Conservation (phyloP, 2,329 filamentous ascomycete genomes). For the Diaporthe vexans region DNA sequence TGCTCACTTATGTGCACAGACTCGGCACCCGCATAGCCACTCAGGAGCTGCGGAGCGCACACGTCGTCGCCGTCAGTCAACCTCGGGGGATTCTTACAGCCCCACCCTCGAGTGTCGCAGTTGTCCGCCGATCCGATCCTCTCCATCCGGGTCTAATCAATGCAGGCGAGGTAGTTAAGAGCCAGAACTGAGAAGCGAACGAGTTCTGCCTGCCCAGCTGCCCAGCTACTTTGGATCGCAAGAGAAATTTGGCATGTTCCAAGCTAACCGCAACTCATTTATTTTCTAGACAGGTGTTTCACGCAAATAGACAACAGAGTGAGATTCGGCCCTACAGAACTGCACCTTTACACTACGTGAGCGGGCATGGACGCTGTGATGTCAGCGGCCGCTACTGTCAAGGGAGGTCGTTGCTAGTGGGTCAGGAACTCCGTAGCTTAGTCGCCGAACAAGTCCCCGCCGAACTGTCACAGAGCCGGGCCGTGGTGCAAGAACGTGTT, state of each 20-base stretch:
- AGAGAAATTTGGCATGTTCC: constrained; percentile 13
- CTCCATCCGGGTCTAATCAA: constrained; percentile 4
- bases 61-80: neutral
- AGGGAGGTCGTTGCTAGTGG: constrained; percentile 20
- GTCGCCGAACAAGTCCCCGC: neutral
- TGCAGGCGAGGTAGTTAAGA: neutral
- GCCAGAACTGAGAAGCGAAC: neutral
- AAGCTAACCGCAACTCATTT: neutral
- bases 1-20: constrained; percentile 14
- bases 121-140: constrained; percentile 22
- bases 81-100: constrained; percentile 21
- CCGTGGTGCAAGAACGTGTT: constrained; percentile 8
- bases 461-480: constrained; percentile 11
- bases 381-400: neutral
- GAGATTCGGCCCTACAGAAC: neutral
- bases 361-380: constrained; percentile 10
- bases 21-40: neutral
- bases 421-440: neutral
- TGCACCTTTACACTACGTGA: neutral
- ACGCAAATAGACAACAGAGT: neutral
- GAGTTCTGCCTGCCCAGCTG: neutral
- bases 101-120: constrained; percentile 23
- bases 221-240: constrained; percentile 6
- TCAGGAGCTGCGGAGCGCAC: neutral
- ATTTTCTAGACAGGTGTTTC: constrained; percentile 2